phyloP scores from a whole-genome alignment of 2,329 filamentous ascomycete genomes.

The Fusarium buharicum region DNA sequence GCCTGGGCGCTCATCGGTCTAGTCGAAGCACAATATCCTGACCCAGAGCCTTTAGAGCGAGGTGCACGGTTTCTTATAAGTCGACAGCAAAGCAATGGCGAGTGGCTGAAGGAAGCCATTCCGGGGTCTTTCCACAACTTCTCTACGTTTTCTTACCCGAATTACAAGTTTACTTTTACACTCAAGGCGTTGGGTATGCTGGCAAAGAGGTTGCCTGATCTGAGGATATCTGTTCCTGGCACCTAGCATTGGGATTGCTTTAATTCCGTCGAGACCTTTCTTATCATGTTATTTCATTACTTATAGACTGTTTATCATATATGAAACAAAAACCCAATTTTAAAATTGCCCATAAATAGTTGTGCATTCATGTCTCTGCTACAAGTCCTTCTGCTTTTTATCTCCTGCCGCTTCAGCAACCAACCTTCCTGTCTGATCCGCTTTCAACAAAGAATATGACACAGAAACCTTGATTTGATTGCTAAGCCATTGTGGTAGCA shows the following conservation, averaged over 20 bases:
- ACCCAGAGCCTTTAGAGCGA: slow-evolving; percentile 74
- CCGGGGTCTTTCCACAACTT: slow-evolving; percentile 98
- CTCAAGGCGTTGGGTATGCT: slow-evolving; percentile 94
- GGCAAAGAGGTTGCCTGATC: slow-evolving; percentile 73
- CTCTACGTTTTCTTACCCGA: slow-evolving; percentile 98
- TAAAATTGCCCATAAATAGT: no score
- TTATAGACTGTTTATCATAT: background rate
- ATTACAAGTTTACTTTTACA: slow-evolving; percentile 96
- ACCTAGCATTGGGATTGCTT: background rate
- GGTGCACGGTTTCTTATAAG: slow-evolving; percentile 83
- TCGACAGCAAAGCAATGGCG: slow-evolving; percentile 84
- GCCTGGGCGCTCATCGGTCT: slow-evolving; percentile 86
- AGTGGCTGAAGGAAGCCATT: slow-evolving; percentile 93
- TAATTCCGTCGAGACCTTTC: background rate
- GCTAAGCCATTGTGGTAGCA: background rate
- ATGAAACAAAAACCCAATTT: no score
- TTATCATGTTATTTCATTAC: background rate
- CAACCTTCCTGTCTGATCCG: background rate
- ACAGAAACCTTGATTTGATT: background rate
- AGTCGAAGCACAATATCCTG: slow-evolving; percentile 81
- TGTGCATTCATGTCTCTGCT: background rate
- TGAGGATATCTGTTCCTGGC: slow-evolving; percentile 54
- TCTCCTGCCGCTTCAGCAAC: background rate
- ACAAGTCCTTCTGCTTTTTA: background rate
- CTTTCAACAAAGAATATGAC: background rate